Evolutionary conservation across 352 stramenopile species (phyloP).

Genomic region (Phytophthora aleatoria): DNA sequence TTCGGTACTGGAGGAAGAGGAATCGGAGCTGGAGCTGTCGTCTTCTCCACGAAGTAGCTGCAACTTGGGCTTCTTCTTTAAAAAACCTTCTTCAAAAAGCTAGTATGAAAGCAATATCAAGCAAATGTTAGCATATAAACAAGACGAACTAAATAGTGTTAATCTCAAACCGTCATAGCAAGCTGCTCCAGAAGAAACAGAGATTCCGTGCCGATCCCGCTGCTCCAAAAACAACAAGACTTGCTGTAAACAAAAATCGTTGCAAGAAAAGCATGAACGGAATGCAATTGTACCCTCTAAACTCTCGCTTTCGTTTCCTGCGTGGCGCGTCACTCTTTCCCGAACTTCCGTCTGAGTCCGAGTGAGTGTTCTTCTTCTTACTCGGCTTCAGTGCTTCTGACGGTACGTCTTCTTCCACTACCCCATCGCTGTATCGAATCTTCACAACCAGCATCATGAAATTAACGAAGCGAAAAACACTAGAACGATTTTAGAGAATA

Average conservation of each 20-base stretch:
- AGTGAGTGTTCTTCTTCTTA: slow-evolving; percentile 16
- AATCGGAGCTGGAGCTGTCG: slow-evolving; percentile 30
- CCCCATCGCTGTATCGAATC: slow-evolving; percentile 57
- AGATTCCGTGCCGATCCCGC: slow-evolving; percentile 41
- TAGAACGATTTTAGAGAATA: background rate
- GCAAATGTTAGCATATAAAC: background rate
- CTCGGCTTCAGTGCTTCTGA: slow-evolving; percentile 33
- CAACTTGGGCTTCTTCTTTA: slow-evolving; percentile 57
- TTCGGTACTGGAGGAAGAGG: slow-evolving; percentile 26
- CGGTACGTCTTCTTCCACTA: slow-evolving; percentile 62
- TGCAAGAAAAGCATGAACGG: background rate
- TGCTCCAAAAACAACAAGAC: background rate
- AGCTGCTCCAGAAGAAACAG: slow-evolving; percentile 71
- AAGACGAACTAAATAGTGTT: background rate
- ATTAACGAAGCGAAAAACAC: background rate
- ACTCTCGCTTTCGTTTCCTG: slow-evolving; percentile 3
- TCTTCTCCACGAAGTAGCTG: slow-evolving; percentile 18
- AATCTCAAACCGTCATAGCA: slow-evolving; percentile 52
- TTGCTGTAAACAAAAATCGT: background rate
- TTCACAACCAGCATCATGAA: slow-evolving; percentile 17
- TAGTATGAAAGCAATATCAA: slow-evolving; percentile 18
- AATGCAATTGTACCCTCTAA: slow-evolving; percentile 8
- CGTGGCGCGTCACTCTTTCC: background rate
- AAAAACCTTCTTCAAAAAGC: slow-evolving; percentile 59
- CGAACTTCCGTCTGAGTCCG: slow-evolving; percentile 7